These are phyloP conservation scores for Breviolum minutum DNA, from an alignment of 73 alveolate genomes.

Conservation along the genomic window DNA sequence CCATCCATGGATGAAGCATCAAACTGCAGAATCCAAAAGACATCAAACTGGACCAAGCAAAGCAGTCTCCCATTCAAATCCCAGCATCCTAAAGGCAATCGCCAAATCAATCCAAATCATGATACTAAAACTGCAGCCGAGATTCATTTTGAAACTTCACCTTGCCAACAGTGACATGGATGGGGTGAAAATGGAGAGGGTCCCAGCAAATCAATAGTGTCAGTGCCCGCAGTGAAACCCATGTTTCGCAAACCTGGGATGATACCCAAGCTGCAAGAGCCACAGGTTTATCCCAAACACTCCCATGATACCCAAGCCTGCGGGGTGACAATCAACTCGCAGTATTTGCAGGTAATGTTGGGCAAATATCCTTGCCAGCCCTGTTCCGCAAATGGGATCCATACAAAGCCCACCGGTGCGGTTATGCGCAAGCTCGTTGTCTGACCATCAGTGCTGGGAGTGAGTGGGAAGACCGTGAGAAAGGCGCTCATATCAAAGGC, in stretches of 20 bases:
- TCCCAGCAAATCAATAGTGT: too few relatives aligned
- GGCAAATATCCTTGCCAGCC: constrained; percentile 91
- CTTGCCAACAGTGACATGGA: neutral
- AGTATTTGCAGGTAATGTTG: constrained; percentile 79
- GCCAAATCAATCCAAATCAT: too few relatives aligned
- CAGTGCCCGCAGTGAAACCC: too few relatives aligned
- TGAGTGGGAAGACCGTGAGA: constrained; percentile 49
- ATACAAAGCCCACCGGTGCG: constrained; percentile 50
- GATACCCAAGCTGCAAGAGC: too few relatives aligned
- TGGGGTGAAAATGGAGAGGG: too few relatives aligned
- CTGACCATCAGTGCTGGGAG: constrained; percentile 66
- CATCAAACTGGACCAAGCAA: too few relatives aligned
- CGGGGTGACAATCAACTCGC: neutral
- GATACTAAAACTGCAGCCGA: neutral
- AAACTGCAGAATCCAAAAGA: too few relatives aligned
- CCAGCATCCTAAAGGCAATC: too few relatives aligned
- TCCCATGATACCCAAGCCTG: neutral
- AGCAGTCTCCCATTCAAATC: too few relatives aligned
- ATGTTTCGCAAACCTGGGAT: too few relatives aligned
- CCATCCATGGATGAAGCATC: neutral
- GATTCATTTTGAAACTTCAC: constrained; percentile 5
- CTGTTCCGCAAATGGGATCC: constrained; percentile 71
- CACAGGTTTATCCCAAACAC: too few relatives aligned
- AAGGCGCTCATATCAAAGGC: constrained; percentile 90
- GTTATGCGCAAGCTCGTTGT: constrained; percentile 25